phyloP scores from a whole-genome alignment of 805 yeast genomes.

The Monosporozyma servazzii region DNA sequence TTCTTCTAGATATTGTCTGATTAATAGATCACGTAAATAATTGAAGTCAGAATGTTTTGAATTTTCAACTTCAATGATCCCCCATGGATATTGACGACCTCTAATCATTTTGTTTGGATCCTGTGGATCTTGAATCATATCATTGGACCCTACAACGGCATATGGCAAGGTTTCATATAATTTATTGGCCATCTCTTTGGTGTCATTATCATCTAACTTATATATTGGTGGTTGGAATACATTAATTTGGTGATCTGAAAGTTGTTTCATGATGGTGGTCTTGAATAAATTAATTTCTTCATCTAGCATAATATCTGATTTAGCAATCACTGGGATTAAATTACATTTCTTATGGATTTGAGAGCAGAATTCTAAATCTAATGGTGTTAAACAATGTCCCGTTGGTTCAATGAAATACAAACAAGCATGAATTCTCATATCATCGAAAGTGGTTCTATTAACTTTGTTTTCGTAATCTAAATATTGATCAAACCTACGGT shows the following conservation, averaged over 20 bases:
- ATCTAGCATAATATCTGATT: constrained; percentile 85
- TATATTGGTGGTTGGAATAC: constrained; percentile 69
- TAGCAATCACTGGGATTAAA: constrained; percentile 89
- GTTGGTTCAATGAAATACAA: constrained; percentile 94
- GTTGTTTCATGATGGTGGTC: constrained; percentile 66
- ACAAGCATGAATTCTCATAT: constrained; percentile 86
- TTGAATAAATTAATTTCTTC: constrained; percentile 76
- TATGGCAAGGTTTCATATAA: constrained; percentile 73
- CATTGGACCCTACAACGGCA: constrained; percentile 88
- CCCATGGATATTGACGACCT: constrained; percentile 97
- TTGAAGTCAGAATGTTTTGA: constrained; percentile 89
- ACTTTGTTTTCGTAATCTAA: constrained; percentile 84
- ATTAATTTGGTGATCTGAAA: constrained; percentile 62
- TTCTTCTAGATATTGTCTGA: constrained; percentile 89
- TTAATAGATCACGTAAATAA: constrained; percentile 75
- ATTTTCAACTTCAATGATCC: constrained; percentile 89
- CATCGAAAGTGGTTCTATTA: constrained; percentile 60
- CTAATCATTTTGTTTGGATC: constrained; percentile 81
- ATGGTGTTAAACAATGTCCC: constrained; percentile 82
- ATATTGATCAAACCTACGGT: constrained; percentile 74
- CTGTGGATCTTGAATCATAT: constrained; percentile 54
- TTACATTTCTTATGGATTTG: constrained; percentile 85
- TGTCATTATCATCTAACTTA: constrained; percentile 80
- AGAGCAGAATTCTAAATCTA: constrained; percentile 84
- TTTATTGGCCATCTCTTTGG: constrained; percentile 52